Evolutionary conservation across 2,329 filamentous ascomycete genomes (phyloP), one percentile per base, ranked within the genome.

Genomic region (Aspergillus awamori): DNA sequence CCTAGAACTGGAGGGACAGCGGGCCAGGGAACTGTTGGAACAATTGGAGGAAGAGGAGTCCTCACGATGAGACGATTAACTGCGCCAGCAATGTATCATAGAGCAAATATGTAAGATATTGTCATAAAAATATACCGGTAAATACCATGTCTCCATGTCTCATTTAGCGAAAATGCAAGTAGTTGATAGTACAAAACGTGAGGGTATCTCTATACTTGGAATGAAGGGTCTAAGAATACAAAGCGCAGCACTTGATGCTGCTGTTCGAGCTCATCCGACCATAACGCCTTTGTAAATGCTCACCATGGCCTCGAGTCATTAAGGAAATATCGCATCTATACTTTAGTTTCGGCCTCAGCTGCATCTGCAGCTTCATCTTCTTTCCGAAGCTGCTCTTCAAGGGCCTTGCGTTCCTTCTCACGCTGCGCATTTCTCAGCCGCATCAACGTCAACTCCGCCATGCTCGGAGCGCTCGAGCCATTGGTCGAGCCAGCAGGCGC

Each of bases 381-480:
- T 66, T 78, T 79, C 47, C 76, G 70, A 58, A 84, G 79, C 64
- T 87, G 80, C 56, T 85, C 84, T 63, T 84, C 84, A 11, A 84
- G 63, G 33, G 79, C 78, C 66, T 78, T 80, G 59, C 79, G 81
- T 70, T 87, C 84, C 24, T 81, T 79, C 66, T 80, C 78, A 43
- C 79, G 80, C 71, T 87, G 84, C 1, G 84, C 84, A 59, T 82
- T 85, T 65, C 83, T 83, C 43, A 88, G 65, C 59, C 84, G 80
- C 62, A 84, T 86, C 76, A 87, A 80, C 1, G 83, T 86, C 54
- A 78, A 62, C 48, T 81, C 79, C 63, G 81, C 74, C n/a, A 81
- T 62, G 58, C 74, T 81, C 10, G 77, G 77, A 39, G 70, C 72
- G 20, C 71, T 74, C 5, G 69, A 48, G 4, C 69, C 69, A 10